These are phyloP conservation scores for Suhomyces sp. DNA, from an alignment of 805 yeast genomes.

Conservation along the genomic window DNA sequence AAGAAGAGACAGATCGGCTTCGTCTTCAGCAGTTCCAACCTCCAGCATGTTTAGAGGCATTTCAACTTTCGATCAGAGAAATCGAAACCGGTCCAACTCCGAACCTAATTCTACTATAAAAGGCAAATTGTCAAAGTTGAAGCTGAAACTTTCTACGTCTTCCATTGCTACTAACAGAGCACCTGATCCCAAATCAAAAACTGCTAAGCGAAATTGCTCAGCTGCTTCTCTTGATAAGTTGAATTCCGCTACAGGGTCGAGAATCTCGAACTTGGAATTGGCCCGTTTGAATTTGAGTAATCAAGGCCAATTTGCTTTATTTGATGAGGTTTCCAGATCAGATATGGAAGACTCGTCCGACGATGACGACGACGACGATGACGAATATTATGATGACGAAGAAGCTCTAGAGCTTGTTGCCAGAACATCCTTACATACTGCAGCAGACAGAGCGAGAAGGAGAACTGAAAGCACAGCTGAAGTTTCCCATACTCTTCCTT, in stretches of 20 bases:
- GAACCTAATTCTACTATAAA: slow-evolving; percentile 19
- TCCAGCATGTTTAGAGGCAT: not conserved
- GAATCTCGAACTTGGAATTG: slow-evolving; percentile 4
- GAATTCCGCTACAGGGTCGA: not conserved
- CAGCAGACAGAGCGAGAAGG: not conserved
- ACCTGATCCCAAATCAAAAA: not conserved
- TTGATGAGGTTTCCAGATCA: not conserved
- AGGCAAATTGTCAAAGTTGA: slow-evolving; percentile 20
- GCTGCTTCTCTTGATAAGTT: not conserved
- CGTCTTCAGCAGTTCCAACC: not conserved
- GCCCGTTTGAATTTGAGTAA: slow-evolving; percentile 1
- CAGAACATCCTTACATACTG: not conserved
- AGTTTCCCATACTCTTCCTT: not conserved
- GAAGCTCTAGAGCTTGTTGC: slow-evolving; percentile 9
- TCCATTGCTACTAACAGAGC: not conserved
- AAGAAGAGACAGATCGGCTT: slow-evolving; percentile 35
- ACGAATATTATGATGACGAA: slow-evolving; percentile 12
- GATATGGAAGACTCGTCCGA: not conserved
- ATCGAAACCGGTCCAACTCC: slow-evolving; percentile 12
- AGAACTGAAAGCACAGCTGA: not conserved
- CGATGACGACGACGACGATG: slow-evolving; percentile 7
- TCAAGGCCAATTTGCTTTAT: slow-evolving; percentile 1
- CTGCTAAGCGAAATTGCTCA: not conserved
- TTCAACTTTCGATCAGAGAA: not conserved
- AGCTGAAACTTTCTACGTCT: not conserved